phyloP scores from a whole-genome alignment of 2,329 filamentous ascomycete species.

The Phyllosticta citriasiana region DNA sequence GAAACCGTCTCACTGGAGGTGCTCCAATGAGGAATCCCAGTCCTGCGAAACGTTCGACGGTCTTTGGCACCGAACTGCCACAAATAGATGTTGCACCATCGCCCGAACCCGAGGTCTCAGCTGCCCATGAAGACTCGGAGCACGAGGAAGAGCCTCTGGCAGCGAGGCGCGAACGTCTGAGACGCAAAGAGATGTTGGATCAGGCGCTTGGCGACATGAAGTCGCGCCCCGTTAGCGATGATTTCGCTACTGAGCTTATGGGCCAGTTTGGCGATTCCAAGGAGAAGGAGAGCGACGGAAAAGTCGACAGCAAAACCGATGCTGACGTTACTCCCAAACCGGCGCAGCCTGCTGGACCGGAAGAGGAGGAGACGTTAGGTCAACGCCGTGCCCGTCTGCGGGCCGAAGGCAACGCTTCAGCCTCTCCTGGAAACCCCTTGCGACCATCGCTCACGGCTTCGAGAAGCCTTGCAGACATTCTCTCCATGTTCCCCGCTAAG shows the following conservation, averaged over 20 bases:
- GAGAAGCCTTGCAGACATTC: constrained; percentile 52
- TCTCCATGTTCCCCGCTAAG: constrained; percentile 43
- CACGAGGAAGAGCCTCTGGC: constrained; percentile 56
- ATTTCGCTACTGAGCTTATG: constrained; percentile 61
- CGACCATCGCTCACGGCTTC: constrained; percentile 31
- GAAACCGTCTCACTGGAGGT: constrained; percentile 62
- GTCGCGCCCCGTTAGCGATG: constrained; percentile 47
- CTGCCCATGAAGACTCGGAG: constrained; percentile 24
- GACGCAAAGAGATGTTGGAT: constrained; percentile 44
- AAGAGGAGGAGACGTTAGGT: constrained; percentile 66
- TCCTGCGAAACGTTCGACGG: constrained; percentile 15
- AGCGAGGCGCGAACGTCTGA: constrained; percentile 55
- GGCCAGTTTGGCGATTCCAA: constrained; percentile 28
- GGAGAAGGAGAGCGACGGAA: constrained; percentile 21
- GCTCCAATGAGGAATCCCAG: constrained; percentile 27
- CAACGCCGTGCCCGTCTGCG: constrained; percentile 67
- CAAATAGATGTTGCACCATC: not conserved
- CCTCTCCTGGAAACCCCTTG: constrained; percentile 13
- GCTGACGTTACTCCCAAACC: not conserved
- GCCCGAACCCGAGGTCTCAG: constrained; percentile 4
- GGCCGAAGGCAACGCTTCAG: constrained; percentile 42
- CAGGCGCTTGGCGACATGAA: constrained; percentile 32
- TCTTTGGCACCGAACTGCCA: not conserved
- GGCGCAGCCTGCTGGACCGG: constrained; percentile 12
- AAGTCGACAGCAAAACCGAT: not conserved